Base-by-base conservation (phyloP, 257 asterid genomes). In the Ehretia macrophylla region DNA sequence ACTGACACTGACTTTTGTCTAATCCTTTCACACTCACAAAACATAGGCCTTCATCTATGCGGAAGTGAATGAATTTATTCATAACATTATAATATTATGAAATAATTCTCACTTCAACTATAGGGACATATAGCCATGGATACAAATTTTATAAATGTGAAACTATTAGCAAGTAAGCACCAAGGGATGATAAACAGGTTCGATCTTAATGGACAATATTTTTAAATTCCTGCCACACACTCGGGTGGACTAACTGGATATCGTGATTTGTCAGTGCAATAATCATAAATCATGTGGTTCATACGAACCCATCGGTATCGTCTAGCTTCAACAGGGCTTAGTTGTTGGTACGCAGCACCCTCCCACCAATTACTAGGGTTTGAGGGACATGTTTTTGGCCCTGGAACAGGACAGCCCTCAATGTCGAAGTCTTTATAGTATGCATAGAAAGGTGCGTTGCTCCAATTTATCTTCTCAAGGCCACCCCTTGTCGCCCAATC, bases 401-500 rank as follows among this genome's bases (percentile, higher is more conserved):
- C 98, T 0, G 96, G 92, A 17, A 76, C 63, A 1, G 67, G 79
- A 48, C 98, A 91, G 0, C 96, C 98, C 20, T 91, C 98, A n/a
- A 91, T 74, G 69, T 85, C 96, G 51, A 90, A 87, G 14, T 81
- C 96, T 14, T 74, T 90, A 73, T 90, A 90, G 74, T 90, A 90
- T 8, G 97, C 86, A 14, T 83, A 77, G 66, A 90, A 90, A 0
- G 97, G 96, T 5, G 97, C 87, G 61, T 81, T 86, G 81, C 82
- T 79, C 97, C 97, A 90, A 47, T 90, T 77, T 20, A 86, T 90
- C 69, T 90, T 90, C 75, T 86, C 97, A 8, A 84, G 60, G 0
- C 97, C 97, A 8, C 95, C 97, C 46, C 97, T 71, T 0, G 97
- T 90, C 0, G 97, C 95, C 97, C 97, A 90, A 35, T 90, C 97